These are phyloP conservation scores for Cairneyella variabilis DNA, from an alignment of 495 filamentous ascomycete genomes.

Conservation along the genomic window DNA sequence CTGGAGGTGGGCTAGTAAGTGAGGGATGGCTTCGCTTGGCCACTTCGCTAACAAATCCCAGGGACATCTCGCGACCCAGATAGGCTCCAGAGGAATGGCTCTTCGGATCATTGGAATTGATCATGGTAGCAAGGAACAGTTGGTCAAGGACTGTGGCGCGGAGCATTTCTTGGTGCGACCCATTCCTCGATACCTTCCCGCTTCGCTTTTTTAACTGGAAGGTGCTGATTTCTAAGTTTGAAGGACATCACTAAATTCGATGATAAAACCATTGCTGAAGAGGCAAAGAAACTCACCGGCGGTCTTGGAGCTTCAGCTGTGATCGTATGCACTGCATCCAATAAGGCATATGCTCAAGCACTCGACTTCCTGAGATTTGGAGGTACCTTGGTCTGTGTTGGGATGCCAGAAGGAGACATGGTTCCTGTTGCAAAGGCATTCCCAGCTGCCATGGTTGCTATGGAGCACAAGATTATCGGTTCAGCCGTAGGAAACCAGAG, in stretches of 20 bases:
- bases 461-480: slow-evolving; percentile 54
- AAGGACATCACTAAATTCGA: slow-evolving; percentile 59
- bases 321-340: slow-evolving; percentile 60
- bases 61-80: slow-evolving; percentile 60
- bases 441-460: slow-evolving; percentile 46
- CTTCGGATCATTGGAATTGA: slow-evolving; percentile 68
- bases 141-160: slow-evolving; percentile 58
- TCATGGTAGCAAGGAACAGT: slow-evolving; percentile 54
- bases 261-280: slow-evolving; percentile 41
- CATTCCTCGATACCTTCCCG: no score
- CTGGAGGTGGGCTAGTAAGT: slow-evolving; percentile 57
- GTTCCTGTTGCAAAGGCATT: slow-evolving; percentile 49
- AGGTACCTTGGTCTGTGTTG: slow-evolving; percentile 61
- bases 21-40: not conserved
- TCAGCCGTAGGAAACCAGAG: slow-evolving; percentile 60
- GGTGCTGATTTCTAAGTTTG: no score
- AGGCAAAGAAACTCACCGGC: slow-evolving; percentile 51
- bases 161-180: no score
- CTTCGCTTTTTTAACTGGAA: no score
- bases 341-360: slow-evolving; percentile 60
- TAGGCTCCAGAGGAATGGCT: slow-evolving; percentile 58
- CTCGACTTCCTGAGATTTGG: slow-evolving; percentile 58
- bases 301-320: slow-evolving; percentile 59
- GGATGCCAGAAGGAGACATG: slow-evolving; percentile 59
- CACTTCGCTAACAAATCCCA: slow-evolving; percentile 3